Conservation (phyloP, 805 yeast species). For the Ogataea pignaliae region DNA sequence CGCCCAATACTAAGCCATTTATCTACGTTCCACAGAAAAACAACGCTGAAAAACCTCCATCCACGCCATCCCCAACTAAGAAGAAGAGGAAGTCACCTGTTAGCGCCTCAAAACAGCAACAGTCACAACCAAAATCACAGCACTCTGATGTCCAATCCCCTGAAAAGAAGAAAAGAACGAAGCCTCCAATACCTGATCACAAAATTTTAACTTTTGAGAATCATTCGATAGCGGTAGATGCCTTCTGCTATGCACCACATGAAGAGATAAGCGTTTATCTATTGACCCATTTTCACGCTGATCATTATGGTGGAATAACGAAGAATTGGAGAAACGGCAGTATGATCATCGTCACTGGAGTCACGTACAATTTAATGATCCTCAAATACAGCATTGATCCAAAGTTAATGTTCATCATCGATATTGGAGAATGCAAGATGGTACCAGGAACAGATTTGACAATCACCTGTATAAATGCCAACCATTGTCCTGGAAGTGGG, state of each 20-base stretch:
- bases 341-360: slow-evolving; percentile 63
- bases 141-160: not conserved
- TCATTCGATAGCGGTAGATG: slow-evolving; percentile 54
- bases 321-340: slow-evolving; percentile 70
- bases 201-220: slow-evolving; percentile 45
- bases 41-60: not conserved
- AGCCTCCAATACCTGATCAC: slow-evolving; percentile 46
- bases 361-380: slow-evolving; percentile 57
- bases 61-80: slow-evolving; percentile 1
- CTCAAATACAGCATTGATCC: slow-evolving; percentile 52
- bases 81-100: slow-evolving; percentile 3
- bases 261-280: slow-evolving; percentile 48
- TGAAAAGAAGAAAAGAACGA: slow-evolving; percentile 19
- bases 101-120: not conserved
- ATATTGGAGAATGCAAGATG: slow-evolving; percentile 33
- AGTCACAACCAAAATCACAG: not conserved
- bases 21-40: slow-evolving; percentile 14
- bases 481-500: slow-evolving; percentile 96
- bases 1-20: slow-evolving; percentile 15
- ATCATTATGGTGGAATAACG: slow-evolving; percentile 85
- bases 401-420: slow-evolving; percentile 35
- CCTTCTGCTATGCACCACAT: slow-evolving; percentile 49
- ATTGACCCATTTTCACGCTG: slow-evolving; percentile 85
- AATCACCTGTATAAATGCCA: slow-evolving; percentile 74
- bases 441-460: slow-evolving; percentile 39